phyloP scores from a whole-genome alignment of 768 basidiomycete species.

The Boletellus ananiceps region DNA sequence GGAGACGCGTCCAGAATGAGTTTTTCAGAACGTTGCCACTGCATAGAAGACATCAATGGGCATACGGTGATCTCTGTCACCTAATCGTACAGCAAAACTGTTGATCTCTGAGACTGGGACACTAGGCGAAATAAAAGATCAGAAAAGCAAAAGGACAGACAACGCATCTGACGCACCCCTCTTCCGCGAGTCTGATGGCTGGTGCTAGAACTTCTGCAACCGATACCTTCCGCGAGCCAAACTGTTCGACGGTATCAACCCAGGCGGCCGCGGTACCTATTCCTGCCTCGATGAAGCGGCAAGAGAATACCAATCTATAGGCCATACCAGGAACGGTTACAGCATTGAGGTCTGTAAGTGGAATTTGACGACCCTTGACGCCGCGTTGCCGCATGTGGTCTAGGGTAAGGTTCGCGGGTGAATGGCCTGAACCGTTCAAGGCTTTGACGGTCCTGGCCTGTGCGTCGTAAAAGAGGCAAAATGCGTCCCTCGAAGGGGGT shows the following conservation, averaged over 20 bases:
- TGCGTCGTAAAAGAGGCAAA: constrained; percentile 90
- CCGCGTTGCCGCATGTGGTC: constrained; percentile 70
- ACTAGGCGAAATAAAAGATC: constrained; percentile 33
- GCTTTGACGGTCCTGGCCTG: constrained; percentile 78
- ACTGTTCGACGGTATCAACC: constrained; percentile 80
- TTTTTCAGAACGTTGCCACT: constrained; percentile 53
- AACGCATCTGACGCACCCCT: constrained; percentile 56
- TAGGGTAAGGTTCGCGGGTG: constrained; percentile 75
- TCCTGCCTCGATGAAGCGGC: constrained; percentile 16
- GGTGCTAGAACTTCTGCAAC: constrained; percentile 77
- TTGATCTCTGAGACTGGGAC: constrained; percentile 86
- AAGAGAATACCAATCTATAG: not conserved
- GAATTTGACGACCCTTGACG: constrained; percentile 63
- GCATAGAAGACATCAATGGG: constrained; percentile 4
- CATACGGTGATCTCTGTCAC: not conserved
- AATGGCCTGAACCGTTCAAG: constrained; percentile 87
- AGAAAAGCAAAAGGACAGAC: not conserved
- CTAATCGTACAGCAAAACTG: constrained; percentile 45
- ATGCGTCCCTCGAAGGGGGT: constrained; percentile 60
- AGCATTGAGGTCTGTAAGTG: constrained; percentile 77
- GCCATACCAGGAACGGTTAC: constrained; percentile 76
- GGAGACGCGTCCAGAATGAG: constrained; percentile 81
- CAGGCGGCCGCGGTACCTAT: constrained; percentile 91
- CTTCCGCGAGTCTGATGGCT: constrained; percentile 87
- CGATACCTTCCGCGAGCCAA: constrained; percentile 67